Evolutionary conservation across 768 basidiomycete species (phyloP).

Genomic region (Ramaria sp.): DNA sequence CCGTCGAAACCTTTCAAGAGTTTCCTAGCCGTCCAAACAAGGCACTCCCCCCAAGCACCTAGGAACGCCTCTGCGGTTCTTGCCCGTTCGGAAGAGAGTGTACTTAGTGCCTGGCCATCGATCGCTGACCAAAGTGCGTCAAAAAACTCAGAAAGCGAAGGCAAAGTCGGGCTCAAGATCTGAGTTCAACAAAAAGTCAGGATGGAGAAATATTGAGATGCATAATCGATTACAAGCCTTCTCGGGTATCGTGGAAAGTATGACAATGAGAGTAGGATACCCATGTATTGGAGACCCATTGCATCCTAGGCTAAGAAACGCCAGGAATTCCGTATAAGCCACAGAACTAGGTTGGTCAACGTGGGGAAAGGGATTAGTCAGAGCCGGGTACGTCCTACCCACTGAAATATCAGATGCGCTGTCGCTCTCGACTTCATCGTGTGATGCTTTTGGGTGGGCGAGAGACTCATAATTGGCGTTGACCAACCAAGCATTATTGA

Average conservation of each 20-base stretch:
- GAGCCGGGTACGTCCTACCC: not conserved
- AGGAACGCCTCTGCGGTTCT: constrained; percentile 57
- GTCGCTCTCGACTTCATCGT: constrained; percentile 24
- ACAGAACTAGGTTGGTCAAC: constrained; percentile 19
- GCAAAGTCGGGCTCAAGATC: constrained; percentile 2
- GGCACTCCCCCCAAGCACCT: constrained; percentile 58
- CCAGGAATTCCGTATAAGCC: constrained; percentile 64
- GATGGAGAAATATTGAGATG: constrained; percentile 14
- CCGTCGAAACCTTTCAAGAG: not conserved
- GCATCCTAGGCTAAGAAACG: constrained; percentile 71
- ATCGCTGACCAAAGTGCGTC: constrained; percentile 76
- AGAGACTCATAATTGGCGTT: not conserved
- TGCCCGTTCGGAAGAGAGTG: constrained; percentile 22
- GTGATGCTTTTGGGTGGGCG: constrained; percentile 23
- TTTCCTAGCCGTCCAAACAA: constrained; percentile 28
- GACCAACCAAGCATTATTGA: constrained; percentile 56
- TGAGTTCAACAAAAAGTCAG: not conserved
- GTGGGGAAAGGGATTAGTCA: not conserved
- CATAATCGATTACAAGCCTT: constrained; percentile 31
- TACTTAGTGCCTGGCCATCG: constrained; percentile 51
- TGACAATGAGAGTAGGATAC: constrained; percentile 72
- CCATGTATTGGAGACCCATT: constrained; percentile 67
- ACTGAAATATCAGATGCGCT: constrained; percentile 9
- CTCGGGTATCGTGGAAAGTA: constrained; percentile 71
- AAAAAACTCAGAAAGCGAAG: constrained; percentile 44